Conservation (phyloP, 169 alveolate genomes). For the Plasmodium reichenowi region DNA sequence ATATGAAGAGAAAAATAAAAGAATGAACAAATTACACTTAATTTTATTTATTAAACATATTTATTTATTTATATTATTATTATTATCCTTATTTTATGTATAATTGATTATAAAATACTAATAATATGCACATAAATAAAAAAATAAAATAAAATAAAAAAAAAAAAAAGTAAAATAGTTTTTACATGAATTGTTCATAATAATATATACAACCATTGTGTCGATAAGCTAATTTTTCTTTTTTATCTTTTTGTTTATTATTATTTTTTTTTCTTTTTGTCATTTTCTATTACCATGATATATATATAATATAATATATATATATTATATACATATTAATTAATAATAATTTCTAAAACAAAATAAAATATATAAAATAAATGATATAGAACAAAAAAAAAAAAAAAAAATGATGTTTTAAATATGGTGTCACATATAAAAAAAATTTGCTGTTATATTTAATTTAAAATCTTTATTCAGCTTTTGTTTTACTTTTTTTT, state of each 20-base stretch:
- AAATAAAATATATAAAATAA: not conserved
- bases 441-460: no score
- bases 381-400: not conserved
- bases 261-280: no score
- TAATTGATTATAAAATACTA: slow-evolving; percentile 35
- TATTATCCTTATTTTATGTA: slow-evolving; percentile 42
- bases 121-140: slow-evolving; percentile 25
- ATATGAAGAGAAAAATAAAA: slow-evolving; percentile 55
- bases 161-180: slow-evolving; percentile 26
- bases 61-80: not conserved
- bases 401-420: not conserved
- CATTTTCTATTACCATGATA: no score
- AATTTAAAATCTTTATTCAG: no score
- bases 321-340: no score
- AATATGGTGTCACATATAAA: no score
- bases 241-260: not conserved
- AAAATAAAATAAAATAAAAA: not conserved
- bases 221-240: slow-evolving; percentile 71
- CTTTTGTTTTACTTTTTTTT: no score
- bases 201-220: slow-evolving; percentile 14
- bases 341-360: not conserved
- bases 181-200: slow-evolving; percentile 59
- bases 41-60: slow-evolving; percentile 31
- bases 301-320: no score
- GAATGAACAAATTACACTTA: slow-evolving; percentile 14